phyloP scores from a whole-genome alignment of 2,329 filamentous ascomycete genomes.

The Cladosporium sp. region DNA sequence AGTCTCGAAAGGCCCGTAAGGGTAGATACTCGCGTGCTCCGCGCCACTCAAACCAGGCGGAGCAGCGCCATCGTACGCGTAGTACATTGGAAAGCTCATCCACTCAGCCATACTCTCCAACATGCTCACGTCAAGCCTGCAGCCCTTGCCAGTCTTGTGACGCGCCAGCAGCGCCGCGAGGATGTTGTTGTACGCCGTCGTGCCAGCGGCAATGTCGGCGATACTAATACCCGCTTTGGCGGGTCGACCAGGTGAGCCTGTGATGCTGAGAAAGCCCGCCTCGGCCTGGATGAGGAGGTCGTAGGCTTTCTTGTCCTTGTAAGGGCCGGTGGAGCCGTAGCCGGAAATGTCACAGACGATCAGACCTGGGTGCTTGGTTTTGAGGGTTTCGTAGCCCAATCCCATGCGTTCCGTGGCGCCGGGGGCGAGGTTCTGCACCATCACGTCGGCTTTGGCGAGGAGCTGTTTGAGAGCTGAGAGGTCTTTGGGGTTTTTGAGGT shows the following conservation, averaged over 20 bases:
- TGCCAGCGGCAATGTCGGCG: conserved; percentile 52
- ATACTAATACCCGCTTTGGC: conserved; percentile 53
- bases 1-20: conserved; percentile 50
- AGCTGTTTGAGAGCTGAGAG: conserved; percentile 42
- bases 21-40: conserved; percentile 51
- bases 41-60: conserved; percentile 44
- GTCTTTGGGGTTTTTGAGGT: conserved; percentile 45
- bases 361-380: conserved; percentile 39
- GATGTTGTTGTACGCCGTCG: conserved; percentile 51
- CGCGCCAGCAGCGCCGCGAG: conserved; percentile 46
- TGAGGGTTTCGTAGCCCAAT: conserved; percentile 43
- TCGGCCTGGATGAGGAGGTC: conserved; percentile 54
- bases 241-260: conserved; percentile 42
- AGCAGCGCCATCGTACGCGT: conserved; percentile 42
- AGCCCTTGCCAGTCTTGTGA: conserved; percentile 44
- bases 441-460: conserved; percentile 44
- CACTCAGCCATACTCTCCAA: conserved; percentile 54
- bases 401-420: conserved; percentile 48
- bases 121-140: conserved; percentile 52
- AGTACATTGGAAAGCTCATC: conserved; percentile 51
- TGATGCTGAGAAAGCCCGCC: conserved; percentile 50
- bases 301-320: conserved; percentile 53
- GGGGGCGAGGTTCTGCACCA: conserved; percentile 53
- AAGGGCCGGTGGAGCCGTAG: conserved; percentile 50
- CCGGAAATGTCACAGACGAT: conserved; percentile 55